These are phyloP conservation scores for Zymoseptoria crescenta DNA, from an alignment of 2,329 filamentous ascomycete species.

Conservation along the genomic window DNA sequence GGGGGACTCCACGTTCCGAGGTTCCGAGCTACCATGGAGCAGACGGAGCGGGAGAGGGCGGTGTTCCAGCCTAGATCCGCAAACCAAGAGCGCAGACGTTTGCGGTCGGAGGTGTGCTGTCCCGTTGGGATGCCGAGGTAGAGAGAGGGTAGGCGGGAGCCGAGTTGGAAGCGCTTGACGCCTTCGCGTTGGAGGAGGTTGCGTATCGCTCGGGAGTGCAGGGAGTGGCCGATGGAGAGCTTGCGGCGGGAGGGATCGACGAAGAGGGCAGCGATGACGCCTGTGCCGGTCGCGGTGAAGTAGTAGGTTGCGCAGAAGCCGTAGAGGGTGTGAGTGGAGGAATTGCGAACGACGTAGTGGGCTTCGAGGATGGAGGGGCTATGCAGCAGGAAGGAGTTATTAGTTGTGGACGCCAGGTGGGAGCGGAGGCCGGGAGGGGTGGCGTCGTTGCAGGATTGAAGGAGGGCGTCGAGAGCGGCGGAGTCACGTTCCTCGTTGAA, in stretches of 20 bases:
- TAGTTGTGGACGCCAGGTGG: slow-evolving; percentile 60
- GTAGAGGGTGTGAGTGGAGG: slow-evolving; percentile 82
- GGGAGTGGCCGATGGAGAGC: slow-evolving; percentile 79
- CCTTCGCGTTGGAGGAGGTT: slow-evolving; percentile 63
- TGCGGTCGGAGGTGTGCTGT: slow-evolving; percentile 50
- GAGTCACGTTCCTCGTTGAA: slow-evolving; percentile 75
- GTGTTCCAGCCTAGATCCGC: slow-evolving; percentile 84
- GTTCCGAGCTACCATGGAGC: slow-evolving; percentile 66
- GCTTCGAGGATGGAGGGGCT: slow-evolving; percentile 65
- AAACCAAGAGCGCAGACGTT: slow-evolving; percentile 69
- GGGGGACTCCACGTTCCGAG: slow-evolving; percentile 67
- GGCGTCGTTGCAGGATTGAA: slow-evolving; percentile 60
- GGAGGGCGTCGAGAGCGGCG: slow-evolving; percentile 64
- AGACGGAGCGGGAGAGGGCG: slow-evolving; percentile 53
- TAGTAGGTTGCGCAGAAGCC: slow-evolving; percentile 89
- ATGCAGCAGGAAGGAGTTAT: slow-evolving; percentile 67
- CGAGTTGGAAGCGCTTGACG: slow-evolving; percentile 73
- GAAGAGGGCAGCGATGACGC: slow-evolving; percentile 76
- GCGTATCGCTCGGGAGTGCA: slow-evolving; percentile 78
- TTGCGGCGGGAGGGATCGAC: slow-evolving; percentile 82
- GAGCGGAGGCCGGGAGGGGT: slow-evolving; percentile 59
- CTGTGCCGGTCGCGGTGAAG: slow-evolving; percentile 59
- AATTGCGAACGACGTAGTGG: slow-evolving; percentile 90
- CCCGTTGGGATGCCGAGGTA: slow-evolving; percentile 76
- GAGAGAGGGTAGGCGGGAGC: slow-evolving; percentile 71